Conservation (phyloP, 495 filamentous ascomycete genomes). For the Annulohypoxylon nitens region DNA sequence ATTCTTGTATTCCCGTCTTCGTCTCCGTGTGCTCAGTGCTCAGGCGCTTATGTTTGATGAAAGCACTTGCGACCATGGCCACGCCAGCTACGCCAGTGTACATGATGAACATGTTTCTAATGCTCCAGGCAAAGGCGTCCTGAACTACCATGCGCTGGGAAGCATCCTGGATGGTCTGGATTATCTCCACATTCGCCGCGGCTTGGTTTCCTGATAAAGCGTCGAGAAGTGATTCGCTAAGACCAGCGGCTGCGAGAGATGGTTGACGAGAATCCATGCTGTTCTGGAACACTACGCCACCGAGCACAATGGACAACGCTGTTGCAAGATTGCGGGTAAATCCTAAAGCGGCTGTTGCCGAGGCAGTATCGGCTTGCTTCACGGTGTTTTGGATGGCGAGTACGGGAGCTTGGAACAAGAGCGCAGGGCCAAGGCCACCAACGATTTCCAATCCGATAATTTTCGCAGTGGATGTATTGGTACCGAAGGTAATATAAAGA, state of each 20-base stretch:
- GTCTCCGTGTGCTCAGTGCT: constrained; percentile 73
- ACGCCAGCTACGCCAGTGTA: constrained; percentile 67
- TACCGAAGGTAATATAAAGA: constrained; percentile 65
- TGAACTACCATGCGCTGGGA: constrained; percentile 62
- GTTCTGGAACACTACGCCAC: constrained; percentile 76
- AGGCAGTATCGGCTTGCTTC: constrained; percentile 70
- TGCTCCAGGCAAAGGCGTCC: constrained; percentile 70
- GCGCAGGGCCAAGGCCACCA: constrained; percentile 65
- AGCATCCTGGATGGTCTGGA: constrained; percentile 60
- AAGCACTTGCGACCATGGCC: constrained; percentile 65
- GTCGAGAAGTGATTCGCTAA: constrained; percentile 44
- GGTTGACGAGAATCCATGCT: constrained; percentile 62
- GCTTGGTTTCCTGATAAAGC: constrained; percentile 57
- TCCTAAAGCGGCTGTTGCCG: constrained; percentile 73
- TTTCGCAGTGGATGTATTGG: constrained; percentile 59
- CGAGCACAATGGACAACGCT: constrained; percentile 73
- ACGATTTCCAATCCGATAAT: constrained; percentile 68
- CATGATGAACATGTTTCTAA: constrained; percentile 65
- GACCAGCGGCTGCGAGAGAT: constrained; percentile 60
- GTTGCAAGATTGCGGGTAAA: constrained; percentile 75
- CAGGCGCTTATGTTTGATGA: constrained; percentile 66
- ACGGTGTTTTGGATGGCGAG: constrained; percentile 76
- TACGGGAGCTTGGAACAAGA: constrained; percentile 73
- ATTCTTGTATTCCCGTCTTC: constrained; percentile 61
- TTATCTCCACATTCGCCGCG: constrained; percentile 64